phyloP scores from a whole-genome alignment of 1,284 basidiomycete genomes.

The Naganishia sp. region DNA sequence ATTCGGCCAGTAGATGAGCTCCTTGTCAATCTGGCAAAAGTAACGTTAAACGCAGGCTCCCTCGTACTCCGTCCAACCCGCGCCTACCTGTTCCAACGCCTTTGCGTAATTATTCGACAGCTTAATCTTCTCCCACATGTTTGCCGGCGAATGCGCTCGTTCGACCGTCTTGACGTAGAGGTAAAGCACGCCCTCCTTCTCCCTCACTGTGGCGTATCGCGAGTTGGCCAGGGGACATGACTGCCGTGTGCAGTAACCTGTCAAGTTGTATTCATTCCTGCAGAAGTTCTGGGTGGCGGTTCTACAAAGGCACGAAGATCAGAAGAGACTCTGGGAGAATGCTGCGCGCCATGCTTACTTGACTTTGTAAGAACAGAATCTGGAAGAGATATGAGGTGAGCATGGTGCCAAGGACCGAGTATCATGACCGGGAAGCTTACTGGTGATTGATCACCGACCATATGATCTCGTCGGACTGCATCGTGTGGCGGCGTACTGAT shows the following conservation, averaged over 20 bases:
- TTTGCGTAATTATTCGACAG: slow-evolving; percentile 92
- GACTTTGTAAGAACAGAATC: slow-evolving; percentile 93
- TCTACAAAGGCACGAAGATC: slow-evolving; percentile 55
- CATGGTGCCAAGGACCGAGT: neutral
- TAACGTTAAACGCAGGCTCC: slow-evolving; percentile 7
- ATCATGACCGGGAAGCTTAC: slow-evolving; percentile 48
- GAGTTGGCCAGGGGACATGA: slow-evolving; percentile 97
- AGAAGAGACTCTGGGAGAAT: neutral
- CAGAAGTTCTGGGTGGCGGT: slow-evolving; percentile 96
- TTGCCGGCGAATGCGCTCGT: slow-evolving; percentile 88
- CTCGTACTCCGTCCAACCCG: neutral
- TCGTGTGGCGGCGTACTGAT: slow-evolving; percentile 17
- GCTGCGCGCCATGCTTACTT: slow-evolving; percentile 64
- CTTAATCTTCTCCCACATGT: slow-evolving; percentile 96
- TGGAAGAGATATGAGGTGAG: slow-evolving; percentile 18
- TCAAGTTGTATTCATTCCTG: slow-evolving; percentile 97
- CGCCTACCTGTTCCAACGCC: slow-evolving; percentile 82
- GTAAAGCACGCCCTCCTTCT: slow-evolving; percentile 88
- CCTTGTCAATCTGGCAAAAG: slow-evolving; percentile 76
- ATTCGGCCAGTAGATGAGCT: slow-evolving; percentile 96
- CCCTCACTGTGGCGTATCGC: slow-evolving; percentile 93
- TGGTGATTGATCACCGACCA: slow-evolving; percentile 92
- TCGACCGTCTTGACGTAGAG: slow-evolving; percentile 99
- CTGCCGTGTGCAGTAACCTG: slow-evolving; percentile 93
- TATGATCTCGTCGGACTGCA: slow-evolving; percentile 91